Percentiles rank a stretch among this genome's conserved stretches.
Evolutionary conservation across 1,284 basidiomycete species (phyloP).

Genomic region (Sanghuangporus weigelae): DNA sequence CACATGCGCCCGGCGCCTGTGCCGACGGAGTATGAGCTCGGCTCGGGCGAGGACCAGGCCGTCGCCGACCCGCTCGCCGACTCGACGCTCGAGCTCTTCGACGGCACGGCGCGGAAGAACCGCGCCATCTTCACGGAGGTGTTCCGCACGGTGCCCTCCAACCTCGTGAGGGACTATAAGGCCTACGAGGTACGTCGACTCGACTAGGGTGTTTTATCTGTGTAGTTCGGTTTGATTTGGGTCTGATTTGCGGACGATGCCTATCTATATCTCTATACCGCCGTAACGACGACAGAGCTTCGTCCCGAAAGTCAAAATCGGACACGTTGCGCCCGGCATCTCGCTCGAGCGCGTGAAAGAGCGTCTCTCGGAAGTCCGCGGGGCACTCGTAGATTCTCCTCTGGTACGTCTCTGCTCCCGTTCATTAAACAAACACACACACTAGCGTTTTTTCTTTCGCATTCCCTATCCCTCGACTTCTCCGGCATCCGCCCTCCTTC

Average conservation of each 20-base stretch:
- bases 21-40: conserved; percentile 63
- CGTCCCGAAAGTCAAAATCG: conserved; percentile 70
- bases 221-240: too few relatives aligned
- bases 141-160: conserved; percentile 79
- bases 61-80: conserved; percentile 81
- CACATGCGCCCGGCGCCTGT: conserved; percentile 80
- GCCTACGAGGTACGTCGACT: conserved; percentile 75
- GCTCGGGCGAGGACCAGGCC: conserved; percentile 49
- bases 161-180: conserved; percentile 72
- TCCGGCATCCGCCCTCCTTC: background rate
- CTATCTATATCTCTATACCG: too few relatives aligned
- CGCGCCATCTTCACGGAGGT: conserved; percentile 78
- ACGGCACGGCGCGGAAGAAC: conserved; percentile 71
- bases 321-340: conserved; percentile 73
- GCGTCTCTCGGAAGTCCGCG: conserved; percentile 63
- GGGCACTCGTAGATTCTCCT: conserved; percentile 72
- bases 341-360: conserved; percentile 66
- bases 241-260: too few relatives aligned
- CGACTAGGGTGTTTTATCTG: too few relatives aligned
- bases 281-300: conserved; percentile 56
- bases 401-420: conserved; percentile 42
- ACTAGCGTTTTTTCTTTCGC: background rate
- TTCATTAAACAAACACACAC: background rate
- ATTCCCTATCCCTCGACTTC: background rate
- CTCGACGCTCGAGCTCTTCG: conserved; percentile 58